Evolutionary conservation across 1,284 basidiomycete species (phyloP).

Genomic region (Megacollybia platyphylla): DNA sequence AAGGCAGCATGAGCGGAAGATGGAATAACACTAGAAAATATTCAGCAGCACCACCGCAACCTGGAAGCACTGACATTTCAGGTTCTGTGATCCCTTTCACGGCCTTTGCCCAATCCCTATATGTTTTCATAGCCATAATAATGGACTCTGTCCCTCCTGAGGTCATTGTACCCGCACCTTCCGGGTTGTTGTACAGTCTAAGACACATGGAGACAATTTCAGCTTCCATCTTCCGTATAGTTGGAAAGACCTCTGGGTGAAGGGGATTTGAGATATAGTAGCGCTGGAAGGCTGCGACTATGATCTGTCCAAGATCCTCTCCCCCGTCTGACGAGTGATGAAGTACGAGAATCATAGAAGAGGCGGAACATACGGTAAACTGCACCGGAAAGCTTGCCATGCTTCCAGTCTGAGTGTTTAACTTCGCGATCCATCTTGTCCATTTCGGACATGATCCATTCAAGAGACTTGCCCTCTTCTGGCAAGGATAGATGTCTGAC

Average conservation of each 20-base stretch:
- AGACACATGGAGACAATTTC: constrained; percentile 95
- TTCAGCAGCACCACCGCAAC: not conserved
- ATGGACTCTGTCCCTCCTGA: constrained; percentile 96
- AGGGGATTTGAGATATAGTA: constrained; percentile 82
- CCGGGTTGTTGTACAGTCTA: constrained; percentile 74
- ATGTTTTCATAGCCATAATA: constrained; percentile 86
- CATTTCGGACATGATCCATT: constrained; percentile 77
- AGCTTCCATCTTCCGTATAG: constrained; percentile 94
- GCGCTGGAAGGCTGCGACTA: constrained; percentile 56
- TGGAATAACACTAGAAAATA: constrained; percentile 58
- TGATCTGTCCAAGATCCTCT: constrained; percentile 63
- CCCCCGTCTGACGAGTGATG: constrained; percentile 53
- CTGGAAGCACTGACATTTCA: constrained; percentile 63
- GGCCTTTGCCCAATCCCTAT: constrained; percentile 84
- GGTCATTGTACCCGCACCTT: constrained; percentile 85
- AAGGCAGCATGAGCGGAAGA: constrained; percentile 90
- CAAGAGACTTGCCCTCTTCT: constrained; percentile 48
- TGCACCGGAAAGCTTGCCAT: constrained; percentile 77
- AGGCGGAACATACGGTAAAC: constrained; percentile 64
- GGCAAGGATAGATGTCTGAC: constrained; percentile 60
- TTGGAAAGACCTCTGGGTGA: constrained; percentile 93
- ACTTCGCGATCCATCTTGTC: constrained; percentile 58
- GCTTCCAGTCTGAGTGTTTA: constrained; percentile 43
- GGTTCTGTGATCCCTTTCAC: constrained; percentile 85
- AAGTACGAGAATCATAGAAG: not conserved